Percentiles rank a stretch among this genome's conserved stretches.
These are phyloP conservation scores for Ophiocordyceps unilateralis DNA, from an alignment of 2,329 filamentous ascomycete genomes.

Conservation along the genomic window DNA sequence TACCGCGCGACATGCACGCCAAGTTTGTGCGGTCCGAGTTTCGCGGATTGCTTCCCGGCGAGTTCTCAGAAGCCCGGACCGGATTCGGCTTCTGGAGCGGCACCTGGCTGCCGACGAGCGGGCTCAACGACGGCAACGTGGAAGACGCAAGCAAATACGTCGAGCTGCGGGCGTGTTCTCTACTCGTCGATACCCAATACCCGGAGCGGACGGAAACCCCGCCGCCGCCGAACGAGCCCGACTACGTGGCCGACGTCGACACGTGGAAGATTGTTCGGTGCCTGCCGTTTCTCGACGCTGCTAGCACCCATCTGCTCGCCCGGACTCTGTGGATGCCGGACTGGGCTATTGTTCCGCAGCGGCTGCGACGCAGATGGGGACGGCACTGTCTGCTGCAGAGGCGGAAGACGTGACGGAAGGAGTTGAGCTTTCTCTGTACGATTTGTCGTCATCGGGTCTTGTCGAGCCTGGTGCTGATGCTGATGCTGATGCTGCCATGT, in stretches of 20 bases:
- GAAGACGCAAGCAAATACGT: slow-evolving; percentile 82
- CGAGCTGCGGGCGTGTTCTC: slow-evolving; percentile 57
- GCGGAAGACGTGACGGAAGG: neutral
- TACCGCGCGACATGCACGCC: slow-evolving; percentile 66
- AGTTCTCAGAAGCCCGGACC: slow-evolving; percentile 60
- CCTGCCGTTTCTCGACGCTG: slow-evolving; percentile 63
- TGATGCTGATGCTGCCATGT: no score
- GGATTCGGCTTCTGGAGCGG: slow-evolving; percentile 62
- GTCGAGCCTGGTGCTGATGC: no score
- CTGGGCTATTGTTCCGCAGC: slow-evolving; percentile 47
- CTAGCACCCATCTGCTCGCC: slow-evolving; percentile 53
- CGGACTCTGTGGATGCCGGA: slow-evolving; percentile 73
- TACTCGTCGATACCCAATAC: slow-evolving; percentile 77
- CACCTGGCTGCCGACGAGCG: slow-evolving; percentile 64
- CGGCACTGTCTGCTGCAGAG: slow-evolving; percentile 63
- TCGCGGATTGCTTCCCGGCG: slow-evolving; percentile 70
- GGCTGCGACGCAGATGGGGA: slow-evolving; percentile 64
- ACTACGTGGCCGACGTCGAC: slow-evolving; percentile 56
- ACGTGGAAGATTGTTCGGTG: slow-evolving; percentile 68
- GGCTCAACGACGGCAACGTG: slow-evolving; percentile 83
- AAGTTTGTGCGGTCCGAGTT: slow-evolving; percentile 91
- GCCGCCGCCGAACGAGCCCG: slow-evolving; percentile 54
- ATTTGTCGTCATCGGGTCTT: no score
- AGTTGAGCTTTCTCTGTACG: no score
- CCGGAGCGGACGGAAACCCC: slow-evolving; percentile 29